Evolutionary conservation across 148 eudicot genomes (phyloP).

Genomic region (Heliamphora exappendiculata): DNA sequence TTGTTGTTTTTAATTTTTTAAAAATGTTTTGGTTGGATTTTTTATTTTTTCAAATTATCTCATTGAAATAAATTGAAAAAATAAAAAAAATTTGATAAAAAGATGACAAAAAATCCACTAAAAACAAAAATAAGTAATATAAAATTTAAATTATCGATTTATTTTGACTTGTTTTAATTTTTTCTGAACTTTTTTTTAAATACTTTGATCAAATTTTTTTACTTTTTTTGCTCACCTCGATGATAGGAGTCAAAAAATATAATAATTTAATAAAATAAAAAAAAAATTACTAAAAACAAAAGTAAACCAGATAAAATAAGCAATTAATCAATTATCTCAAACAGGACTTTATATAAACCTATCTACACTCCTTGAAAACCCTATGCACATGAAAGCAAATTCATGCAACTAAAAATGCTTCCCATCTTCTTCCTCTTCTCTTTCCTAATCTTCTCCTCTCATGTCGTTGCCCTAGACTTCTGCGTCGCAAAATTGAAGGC

Average conservation of each 20-base stretch:
- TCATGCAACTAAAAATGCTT: conserved; percentile 35
- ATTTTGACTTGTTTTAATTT: no score
- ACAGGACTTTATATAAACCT: background rate
- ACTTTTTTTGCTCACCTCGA: background rate
- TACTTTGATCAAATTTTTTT: conserved; percentile 9
- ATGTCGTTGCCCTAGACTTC: conserved; percentile 48
- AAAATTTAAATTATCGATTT: no score
- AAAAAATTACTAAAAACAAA: no score
- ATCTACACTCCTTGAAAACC: background rate
- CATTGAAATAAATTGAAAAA: no score
- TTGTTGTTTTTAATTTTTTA: no score
- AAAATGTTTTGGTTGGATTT: no score
- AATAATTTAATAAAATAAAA: background rate
- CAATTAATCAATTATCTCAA: background rate
- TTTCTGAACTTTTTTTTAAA: no score
- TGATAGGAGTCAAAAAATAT: background rate
- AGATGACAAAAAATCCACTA: no score
- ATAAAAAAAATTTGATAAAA: no score
- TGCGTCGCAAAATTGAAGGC: conserved; percentile 54
- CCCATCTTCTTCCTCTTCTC: conserved; percentile 30
- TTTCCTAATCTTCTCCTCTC: conserved; percentile 30
- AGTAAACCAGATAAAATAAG: no score
- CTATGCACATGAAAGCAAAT: background rate
- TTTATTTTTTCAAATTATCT: no score
- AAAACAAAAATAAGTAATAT: no score